Conservation (phyloP, 2,329 filamentous ascomycete genomes). For the Verticillium zaregamsianum region DNA sequence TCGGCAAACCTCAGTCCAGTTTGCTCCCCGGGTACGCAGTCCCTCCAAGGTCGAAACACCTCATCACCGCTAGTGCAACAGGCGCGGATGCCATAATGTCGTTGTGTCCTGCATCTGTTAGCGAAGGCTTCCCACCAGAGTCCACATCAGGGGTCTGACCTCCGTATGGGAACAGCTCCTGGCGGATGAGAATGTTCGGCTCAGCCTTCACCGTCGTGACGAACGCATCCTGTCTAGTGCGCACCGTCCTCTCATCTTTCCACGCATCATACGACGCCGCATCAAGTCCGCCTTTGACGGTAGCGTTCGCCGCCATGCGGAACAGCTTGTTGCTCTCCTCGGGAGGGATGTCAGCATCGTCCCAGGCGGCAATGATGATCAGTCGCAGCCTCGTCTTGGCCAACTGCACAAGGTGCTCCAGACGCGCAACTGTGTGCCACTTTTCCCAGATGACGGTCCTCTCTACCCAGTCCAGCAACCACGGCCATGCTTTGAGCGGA, state of each 20-base stretch:
- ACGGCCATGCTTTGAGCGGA: conserved; percentile 65
- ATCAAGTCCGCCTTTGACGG: conserved; percentile 29
- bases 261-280: conserved; percentile 33
- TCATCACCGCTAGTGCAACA: conserved; percentile 60
- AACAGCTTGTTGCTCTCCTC: conserved; percentile 64
- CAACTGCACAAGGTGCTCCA: conserved; percentile 51
- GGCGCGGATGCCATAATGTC: conserved; percentile 61
- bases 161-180: conserved; percentile 51
- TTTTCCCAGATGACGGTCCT: conserved; percentile 63
- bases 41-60: conserved; percentile 50
- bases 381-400: conserved; percentile 57
- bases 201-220: conserved; percentile 40
- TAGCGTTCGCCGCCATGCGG: conserved; percentile 51
- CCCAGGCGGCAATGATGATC: conserved; percentile 71
- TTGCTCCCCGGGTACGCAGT: conserved; percentile 13
- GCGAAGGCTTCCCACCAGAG: background rate
- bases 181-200: conserved; percentile 43
- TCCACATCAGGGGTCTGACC: conserved; percentile 33
- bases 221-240: conserved; percentile 42
- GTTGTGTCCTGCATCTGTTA: conserved; percentile 57
- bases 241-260: conserved; percentile 41
- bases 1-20: background rate
- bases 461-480: conserved; percentile 57
- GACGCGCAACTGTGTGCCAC: conserved; percentile 70
- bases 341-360: conserved; percentile 81